A percentile compares a stretch with the other conserved stretches of the same genome.
phyloP scores from a whole-genome alignment of 495 filamentous ascomycete species.

The Alectoria sarmentosa region DNA sequence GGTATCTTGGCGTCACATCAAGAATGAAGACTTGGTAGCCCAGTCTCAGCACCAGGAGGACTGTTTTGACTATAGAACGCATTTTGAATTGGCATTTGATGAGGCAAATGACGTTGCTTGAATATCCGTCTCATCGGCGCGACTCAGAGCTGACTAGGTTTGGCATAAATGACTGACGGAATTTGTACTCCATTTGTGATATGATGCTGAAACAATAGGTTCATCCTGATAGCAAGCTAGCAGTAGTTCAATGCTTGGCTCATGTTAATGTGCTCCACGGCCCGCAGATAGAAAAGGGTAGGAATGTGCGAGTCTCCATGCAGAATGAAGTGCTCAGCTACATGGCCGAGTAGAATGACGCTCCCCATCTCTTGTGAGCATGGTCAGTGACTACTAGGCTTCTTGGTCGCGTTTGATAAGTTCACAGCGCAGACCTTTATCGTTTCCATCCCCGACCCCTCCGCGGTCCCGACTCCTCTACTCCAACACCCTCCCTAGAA shows the following conservation, averaged over 20 bases:
- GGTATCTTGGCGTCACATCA: too few relatives aligned
- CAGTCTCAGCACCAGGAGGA: too few relatives aligned
- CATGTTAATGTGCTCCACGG: neutral
- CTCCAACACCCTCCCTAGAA: slow-evolving; percentile 77
- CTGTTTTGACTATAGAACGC: too few relatives aligned
- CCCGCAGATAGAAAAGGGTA: neutral
- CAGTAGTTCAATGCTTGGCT: too few relatives aligned
- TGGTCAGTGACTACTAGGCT: neutral
- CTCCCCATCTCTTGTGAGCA: neutral
- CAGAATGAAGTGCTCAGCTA: neutral
- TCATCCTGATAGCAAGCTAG: neutral
- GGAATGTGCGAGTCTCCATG: neutral
- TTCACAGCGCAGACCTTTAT: neutral
- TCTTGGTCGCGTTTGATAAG: neutral
- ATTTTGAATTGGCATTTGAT: too few relatives aligned
- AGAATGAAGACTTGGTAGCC: too few relatives aligned
- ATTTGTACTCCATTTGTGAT: too few relatives aligned
- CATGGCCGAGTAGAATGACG: neutral
- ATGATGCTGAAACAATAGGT: neutral
- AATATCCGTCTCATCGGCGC: too few relatives aligned
- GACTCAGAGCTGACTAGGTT: neutral
- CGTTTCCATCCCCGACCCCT: neutral
- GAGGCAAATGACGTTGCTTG: too few relatives aligned
- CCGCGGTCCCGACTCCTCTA: slow-evolving; percentile 20
- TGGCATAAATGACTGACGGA: neutral